Evolutionary conservation across 2,329 filamentous ascomycete genomes (phyloP), one percentile per base, ranked within the genome.

Genomic region (Colletotrichum graminicola): DNA sequence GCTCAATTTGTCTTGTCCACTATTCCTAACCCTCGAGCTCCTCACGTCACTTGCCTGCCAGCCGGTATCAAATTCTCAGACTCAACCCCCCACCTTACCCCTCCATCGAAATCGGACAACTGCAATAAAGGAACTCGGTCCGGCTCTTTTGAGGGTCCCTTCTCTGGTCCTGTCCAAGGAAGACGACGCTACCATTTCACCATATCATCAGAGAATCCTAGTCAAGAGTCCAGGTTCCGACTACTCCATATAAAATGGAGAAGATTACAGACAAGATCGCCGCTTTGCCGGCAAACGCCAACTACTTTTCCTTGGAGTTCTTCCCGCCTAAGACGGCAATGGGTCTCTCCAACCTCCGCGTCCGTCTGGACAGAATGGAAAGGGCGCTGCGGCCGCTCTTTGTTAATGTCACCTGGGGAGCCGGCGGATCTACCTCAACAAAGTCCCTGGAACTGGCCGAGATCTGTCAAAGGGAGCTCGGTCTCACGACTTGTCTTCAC

Each of bases 251-350:
- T 75, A 72, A 68, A 73, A 94, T 94, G 91, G 92, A 94, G 84
- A 96, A 93, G 84, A 95, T 98, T 80, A 97, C 94, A 74, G 93
- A 97, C 87, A 97, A 97, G 87, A 95, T 98, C 79, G 93, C 93
- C 83, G 93, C 94, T 73, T 85, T 99, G 84, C 93, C 94, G 81
- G 89, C 92, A 74, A 90, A 93, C 82, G 89, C 90, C 75, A 91
- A 89, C 80, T 98, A 96, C 86, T 97, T 97, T 84, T 98, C 96
- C 59, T 92, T 98, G 82, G 96, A 99, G 84, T 99, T 99, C 90
- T 99, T 99, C 85, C 96, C 96, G 75, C 96, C 96, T 74, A 99
- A 98, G 86, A 99, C 96, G 57, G 88, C 92, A 73, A 97, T 97
- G 91, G 96, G 96, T 75, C 97, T 96, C 78, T 92, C 94, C 74